phyloP scores from a whole-genome alignment of 352 stramenopile genomes.

The Phytophthora ramorum region DNA sequence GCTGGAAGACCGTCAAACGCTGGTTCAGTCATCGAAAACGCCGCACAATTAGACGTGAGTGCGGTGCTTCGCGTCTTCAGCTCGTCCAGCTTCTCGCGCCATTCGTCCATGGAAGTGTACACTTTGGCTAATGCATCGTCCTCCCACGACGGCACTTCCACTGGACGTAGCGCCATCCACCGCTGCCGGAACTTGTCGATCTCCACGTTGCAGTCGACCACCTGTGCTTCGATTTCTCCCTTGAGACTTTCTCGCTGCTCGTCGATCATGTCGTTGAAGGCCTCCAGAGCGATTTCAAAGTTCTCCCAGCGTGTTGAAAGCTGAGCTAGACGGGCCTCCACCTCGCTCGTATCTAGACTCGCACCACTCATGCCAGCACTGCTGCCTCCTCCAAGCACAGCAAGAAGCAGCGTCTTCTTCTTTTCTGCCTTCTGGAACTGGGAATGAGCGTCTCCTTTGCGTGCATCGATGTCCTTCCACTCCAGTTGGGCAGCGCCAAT shows the following conservation, averaged over 20 bases:
- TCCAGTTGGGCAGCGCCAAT: conserved; percentile 90
- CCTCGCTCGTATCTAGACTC: conserved; percentile 78
- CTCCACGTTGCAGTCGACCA: conserved; percentile 89
- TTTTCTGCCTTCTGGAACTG: conserved; percentile 82
- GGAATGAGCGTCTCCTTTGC: conserved; percentile 58
- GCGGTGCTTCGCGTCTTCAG: conserved; percentile 62
- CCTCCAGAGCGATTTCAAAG: conserved; percentile 94
- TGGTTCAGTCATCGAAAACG: conserved; percentile 89
- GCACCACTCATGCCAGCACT: conserved; percentile 42
- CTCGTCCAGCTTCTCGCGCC: conserved; percentile 81
- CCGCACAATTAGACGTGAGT: conserved; percentile 84
- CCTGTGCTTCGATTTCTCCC: conserved; percentile 86
- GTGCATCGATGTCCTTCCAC: conserved; percentile 90
- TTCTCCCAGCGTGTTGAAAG: conserved; percentile 92
- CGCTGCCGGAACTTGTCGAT: conserved; percentile 93
- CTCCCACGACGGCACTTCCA: conserved; percentile 85
- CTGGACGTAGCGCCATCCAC: conserved; percentile 89
- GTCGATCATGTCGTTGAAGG: conserved; percentile 96
- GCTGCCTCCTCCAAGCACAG: conserved; percentile 36
- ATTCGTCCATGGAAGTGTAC: conserved; percentile 88
- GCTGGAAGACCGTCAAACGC: conserved; percentile 82
- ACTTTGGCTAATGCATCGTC: conserved; percentile 73
- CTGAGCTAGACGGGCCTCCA: conserved; percentile 74
- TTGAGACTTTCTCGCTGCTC: conserved; percentile 94
- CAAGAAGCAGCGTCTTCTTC: conserved; percentile 87